A percentile compares a stretch with the other conserved stretches of the same genome.
Conservation (phyloP, 306 rosid genomes). For the Alnus rubra region DNA sequence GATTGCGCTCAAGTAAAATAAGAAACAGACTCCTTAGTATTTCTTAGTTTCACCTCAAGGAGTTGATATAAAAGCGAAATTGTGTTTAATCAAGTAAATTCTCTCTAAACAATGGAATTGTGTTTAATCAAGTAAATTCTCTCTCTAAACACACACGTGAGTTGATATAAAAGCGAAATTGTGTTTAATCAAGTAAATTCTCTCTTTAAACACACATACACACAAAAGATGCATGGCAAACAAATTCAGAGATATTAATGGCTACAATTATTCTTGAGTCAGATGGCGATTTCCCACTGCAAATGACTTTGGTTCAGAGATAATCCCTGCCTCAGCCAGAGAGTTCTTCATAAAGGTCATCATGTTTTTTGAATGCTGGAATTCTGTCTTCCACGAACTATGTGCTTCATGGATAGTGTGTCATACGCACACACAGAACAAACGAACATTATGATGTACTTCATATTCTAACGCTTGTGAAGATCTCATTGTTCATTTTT, state of each 20-base stretch:
- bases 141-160: not conserved
- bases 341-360: slow-evolving; percentile 82
- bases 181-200: not conserved
- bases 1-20: not conserved
- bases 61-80: not conserved
- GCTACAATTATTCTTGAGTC: slow-evolving; percentile 33
- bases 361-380: not conserved
- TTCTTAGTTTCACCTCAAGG: not conserved
- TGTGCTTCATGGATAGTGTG: not conserved
- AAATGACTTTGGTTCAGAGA: slow-evolving; percentile 97
- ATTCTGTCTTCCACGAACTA: not conserved
- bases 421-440: not conserved
- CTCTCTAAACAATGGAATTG: too few relatives aligned
- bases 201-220: not conserved
- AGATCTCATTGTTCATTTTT: not conserved
- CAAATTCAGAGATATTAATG: slow-evolving; percentile 24
- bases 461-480: not conserved
- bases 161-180: not conserved
- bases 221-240: slow-evolving; percentile 22
- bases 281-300: slow-evolving; percentile 99
- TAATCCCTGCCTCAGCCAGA: slow-evolving; percentile 88
- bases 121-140: not conserved
- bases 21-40: not conserved
- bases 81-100: not conserved
- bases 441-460: not conserved